Base-by-base conservation (phyloP, 768 basidiomycete species). In the Podaxis mareebaensis region DNA sequence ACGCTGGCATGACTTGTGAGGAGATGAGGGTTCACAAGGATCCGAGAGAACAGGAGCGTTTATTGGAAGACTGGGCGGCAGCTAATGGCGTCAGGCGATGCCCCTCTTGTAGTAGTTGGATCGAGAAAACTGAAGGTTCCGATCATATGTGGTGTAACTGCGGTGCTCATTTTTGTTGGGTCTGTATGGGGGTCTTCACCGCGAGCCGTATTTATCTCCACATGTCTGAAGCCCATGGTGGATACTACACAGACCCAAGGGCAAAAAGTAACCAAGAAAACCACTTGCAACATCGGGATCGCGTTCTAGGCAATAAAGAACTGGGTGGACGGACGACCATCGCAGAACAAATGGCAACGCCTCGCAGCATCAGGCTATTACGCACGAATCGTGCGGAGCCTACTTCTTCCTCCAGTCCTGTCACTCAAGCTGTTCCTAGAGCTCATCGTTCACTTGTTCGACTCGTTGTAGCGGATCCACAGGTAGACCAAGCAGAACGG, bases 81-180 rank as follows among this genome's bases (percentile, higher is more conserved):
- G 58, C 46, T 12, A 70, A 73, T 20, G 78, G 79, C 8, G 78
- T 76, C 42, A 82, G 82, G 70, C 74, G 73, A 51, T 87, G 85
- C 61, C 83, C 85, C 0, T 60, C 67, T 13, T 87, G 85, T 65
- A 66, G 66, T 0, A 73, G 79, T 4, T 76, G 74, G 69, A 80
- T 85, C 46, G 76, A 83, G 69, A 86, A 85, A 69, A 76, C 64
- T 4, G 81, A 75, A 20, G 85, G 85, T 0, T 87, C 85, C 71
- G 83, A 86, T 68, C 85, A 85, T 68, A 80, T 87, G 73, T 64
- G 68, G 0, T 87, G 85, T 68, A 73, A 60, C 59, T 86, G 85
- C 65, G 79, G 79, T 2, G 76, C 77, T 8, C 83, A 87, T 67
- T 63, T 68, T 40, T 70, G 69, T 58, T 70, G 69, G 69, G 40